These are phyloP conservation scores for Trametopsis cervina DNA, from an alignment of 768 basidiomycete genomes.

Conservation along the genomic window DNA sequence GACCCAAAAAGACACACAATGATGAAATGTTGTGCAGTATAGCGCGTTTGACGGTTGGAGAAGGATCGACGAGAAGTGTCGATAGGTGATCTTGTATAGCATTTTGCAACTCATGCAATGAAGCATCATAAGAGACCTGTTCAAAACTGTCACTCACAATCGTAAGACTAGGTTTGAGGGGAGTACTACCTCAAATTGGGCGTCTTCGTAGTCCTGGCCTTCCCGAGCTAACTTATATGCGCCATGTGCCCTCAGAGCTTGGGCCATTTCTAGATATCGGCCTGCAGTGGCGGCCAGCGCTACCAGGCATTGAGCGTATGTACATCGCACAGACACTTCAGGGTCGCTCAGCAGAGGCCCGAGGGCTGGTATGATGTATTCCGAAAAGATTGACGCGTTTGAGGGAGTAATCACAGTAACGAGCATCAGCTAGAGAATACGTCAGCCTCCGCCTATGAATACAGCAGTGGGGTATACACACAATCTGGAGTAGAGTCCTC, in stretches of 20 bases:
- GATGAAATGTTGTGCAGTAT: constrained; percentile 81
- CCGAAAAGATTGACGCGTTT: constrained; percentile 75
- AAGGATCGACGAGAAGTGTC: constrained; percentile 80
- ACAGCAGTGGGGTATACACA: constrained; percentile 31
- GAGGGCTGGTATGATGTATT: constrained; percentile 92
- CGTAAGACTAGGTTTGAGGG: background rate
- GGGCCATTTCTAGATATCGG: constrained; percentile 88
- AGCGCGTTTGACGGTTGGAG: constrained; percentile 86
- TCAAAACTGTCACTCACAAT: background rate
- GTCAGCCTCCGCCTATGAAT: background rate
- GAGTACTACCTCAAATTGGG: constrained; percentile 65
- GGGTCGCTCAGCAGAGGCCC: constrained; percentile 75
- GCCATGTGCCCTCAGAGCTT: constrained; percentile 82
- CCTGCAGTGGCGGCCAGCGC: constrained; percentile 81
- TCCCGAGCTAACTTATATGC: constrained; percentile 46
- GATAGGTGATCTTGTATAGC: constrained; percentile 85
- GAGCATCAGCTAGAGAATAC: constrained; percentile 36
- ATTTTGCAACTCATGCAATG: constrained; percentile 77
- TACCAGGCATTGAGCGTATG: constrained; percentile 81
- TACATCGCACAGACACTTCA: constrained; percentile 74
- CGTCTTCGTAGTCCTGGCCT: constrained; percentile 67
- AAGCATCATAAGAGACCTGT: constrained; percentile 87
- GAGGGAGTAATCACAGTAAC: constrained; percentile 65
- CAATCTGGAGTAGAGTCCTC: constrained; percentile 76
- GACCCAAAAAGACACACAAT: constrained; percentile 88